A percentile compares a stretch with the other conserved stretches of the same genome.
These are phyloP conservation scores for Boeremia lycopersici DNA, from an alignment of 2,329 filamentous ascomycete genomes.

Conservation along the genomic window DNA sequence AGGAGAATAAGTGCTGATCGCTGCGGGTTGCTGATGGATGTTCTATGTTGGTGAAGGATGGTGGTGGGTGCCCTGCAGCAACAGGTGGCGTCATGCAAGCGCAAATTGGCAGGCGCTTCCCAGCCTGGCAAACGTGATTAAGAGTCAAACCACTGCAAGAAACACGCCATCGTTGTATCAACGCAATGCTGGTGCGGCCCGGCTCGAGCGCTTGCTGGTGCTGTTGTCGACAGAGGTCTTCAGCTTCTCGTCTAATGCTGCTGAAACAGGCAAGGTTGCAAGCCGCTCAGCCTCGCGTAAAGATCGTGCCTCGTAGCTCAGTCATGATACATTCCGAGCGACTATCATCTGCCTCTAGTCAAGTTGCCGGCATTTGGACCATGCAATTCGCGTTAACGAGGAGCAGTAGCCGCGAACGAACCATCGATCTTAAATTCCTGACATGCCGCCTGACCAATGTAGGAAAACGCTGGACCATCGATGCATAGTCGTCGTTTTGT, in stretches of 20 bases:
- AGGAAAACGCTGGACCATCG: not conserved
- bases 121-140: not conserved
- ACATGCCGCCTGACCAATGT: not conserved
- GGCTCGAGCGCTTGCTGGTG: not conserved
- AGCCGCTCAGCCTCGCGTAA: not conserved
- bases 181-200: not conserved
- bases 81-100: not conserved
- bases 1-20: not conserved
- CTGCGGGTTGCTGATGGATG: not conserved
- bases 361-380: too few species aligned
- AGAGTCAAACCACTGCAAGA: not conserved
- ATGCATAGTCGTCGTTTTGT: not conserved
- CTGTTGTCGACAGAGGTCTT: not conserved
- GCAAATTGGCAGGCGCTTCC: not conserved
- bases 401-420: not conserved
- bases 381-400: not conserved
- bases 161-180: not conserved
- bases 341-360: not conserved
- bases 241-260: not conserved
- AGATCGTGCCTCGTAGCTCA: not conserved
- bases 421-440: not conserved
- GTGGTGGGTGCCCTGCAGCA: not conserved
- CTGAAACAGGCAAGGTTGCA: not conserved
- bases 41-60: not conserved
- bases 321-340: not conserved